Evolutionary conservation across 805 yeast species (phyloP).

Genomic region (Starmerella bombicola): DNA sequence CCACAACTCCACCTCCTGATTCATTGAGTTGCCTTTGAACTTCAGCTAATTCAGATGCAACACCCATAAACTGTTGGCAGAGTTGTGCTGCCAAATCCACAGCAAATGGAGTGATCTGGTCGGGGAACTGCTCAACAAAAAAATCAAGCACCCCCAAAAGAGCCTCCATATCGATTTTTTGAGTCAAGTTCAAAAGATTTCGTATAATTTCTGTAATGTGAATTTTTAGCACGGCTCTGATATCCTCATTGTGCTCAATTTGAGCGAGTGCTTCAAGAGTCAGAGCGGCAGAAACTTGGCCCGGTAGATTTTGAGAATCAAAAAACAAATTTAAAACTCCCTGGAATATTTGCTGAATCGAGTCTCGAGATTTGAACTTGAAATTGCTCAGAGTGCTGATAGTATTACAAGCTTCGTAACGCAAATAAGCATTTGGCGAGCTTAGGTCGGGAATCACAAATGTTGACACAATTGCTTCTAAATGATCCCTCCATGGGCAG

Average conservation of each 20-base stretch:
- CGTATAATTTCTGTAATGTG: constrained; percentile 76
- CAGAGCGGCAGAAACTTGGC: constrained; percentile 69
- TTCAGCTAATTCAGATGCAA: constrained; percentile 59
- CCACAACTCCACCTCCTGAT: constrained; percentile 9
- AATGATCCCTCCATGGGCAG: background rate
- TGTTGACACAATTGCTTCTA: constrained; percentile 48
- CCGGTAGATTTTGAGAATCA: constrained; percentile 45
- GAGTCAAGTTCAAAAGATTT: constrained; percentile 56
- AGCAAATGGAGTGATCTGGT: constrained; percentile 84
- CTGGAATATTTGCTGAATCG: constrained; percentile 43
- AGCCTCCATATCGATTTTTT: constrained; percentile 75
- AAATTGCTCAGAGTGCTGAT: constrained; percentile 50
- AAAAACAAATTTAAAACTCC: constrained; percentile 32
- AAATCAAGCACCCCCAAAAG: constrained; percentile 89
- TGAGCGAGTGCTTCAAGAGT: constrained; percentile 70
- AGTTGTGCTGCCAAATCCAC: constrained; percentile 44
- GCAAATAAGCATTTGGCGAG: constrained; percentile 44
- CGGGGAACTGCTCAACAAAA: constrained; percentile 77
- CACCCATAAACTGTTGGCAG: constrained; percentile 58
- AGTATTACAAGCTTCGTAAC: constrained; percentile 44
- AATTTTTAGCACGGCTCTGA: constrained; percentile 43
- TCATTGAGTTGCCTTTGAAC: constrained; percentile 18
- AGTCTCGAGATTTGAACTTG: constrained; percentile 50
- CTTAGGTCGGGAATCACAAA: constrained; percentile 62
- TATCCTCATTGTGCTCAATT: constrained; percentile 37